Evolutionary conservation across 176 grass and related monocot species (phyloP), one percentile per base, ranked within the genome.

Genomic region (Panicum miliaceum): DNA sequence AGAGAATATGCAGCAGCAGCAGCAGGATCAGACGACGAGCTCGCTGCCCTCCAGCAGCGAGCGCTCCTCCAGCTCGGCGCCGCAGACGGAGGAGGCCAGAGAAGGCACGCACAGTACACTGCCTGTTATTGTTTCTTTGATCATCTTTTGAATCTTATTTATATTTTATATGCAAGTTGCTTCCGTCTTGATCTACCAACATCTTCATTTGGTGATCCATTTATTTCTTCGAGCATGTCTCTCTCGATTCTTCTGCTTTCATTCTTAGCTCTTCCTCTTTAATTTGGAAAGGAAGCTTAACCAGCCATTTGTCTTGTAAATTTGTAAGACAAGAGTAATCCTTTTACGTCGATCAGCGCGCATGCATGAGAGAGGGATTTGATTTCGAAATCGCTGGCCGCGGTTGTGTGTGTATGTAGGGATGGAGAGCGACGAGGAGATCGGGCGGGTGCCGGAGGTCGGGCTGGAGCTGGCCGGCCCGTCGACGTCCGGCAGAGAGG

Each of bases 41-140:
- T 91, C 92, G 68, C 90, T 90, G 64, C 91, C 77, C 71, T 99
- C 93, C 65, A 99, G 96, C 89, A 99, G 93, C 90, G 91, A 94
- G 64, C 87, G 93, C 76, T 99, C 93, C 18, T 99, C 91, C 11
- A 96, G 93, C 86, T 96, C 96, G 8, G 87, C 76, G 7, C 82
- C 48, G 6, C 87, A 84, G 16, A 92, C 90, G 32, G 88, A 89
- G 4, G 46, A 52, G 1, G 15, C 86, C 76, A 92, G 91, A 72
- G 88, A 97, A 94, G 95, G 92, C 84, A 81, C 81, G 47, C 29
- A 13, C 7, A 23, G 40, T 10, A 10, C 73, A 4, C 77, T 47
- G 45, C 10, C 45, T 13, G 8, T 7, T 10, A 8, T 10, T n/a
- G n/a, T n/a, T 45, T 47, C 45, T 47, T 47, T 47, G 10, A 41